These are phyloP conservation scores for Eruca vesicaria DNA, from an alignment of 441 rosid species.

Conservation along the genomic window DNA sequence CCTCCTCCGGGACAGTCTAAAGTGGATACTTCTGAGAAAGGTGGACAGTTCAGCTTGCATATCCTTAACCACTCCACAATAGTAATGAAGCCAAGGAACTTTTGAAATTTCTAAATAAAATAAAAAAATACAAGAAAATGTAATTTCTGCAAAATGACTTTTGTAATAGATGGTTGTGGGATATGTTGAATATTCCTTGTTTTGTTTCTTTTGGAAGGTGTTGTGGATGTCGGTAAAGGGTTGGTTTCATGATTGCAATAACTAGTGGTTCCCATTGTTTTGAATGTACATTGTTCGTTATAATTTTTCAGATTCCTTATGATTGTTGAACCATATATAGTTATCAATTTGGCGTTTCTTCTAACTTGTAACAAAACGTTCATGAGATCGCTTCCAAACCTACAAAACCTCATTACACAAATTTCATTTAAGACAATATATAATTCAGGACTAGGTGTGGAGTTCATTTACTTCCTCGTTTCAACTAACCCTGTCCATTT, in stretches of 20 bases:
- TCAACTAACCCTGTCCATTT: background rate
- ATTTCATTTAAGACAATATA: background rate
- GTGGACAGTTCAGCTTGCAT: background rate
- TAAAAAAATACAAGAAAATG: background rate
- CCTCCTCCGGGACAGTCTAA: conserved; percentile 89
- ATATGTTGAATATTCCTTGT: background rate
- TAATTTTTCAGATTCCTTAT: background rate
- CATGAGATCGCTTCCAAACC: background rate
- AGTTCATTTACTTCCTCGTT: background rate
- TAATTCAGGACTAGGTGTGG: background rate
- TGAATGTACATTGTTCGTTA: background rate
- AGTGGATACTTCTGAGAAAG: conserved; percentile 54
- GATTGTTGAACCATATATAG: background rate
- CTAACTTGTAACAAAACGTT: background rate
- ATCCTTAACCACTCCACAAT: background rate
- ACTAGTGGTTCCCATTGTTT: background rate
- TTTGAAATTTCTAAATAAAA: background rate
- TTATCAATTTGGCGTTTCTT: background rate
- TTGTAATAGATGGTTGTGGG: background rate
- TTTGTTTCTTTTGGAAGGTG: background rate
- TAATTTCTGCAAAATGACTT: background rate
- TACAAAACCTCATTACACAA: background rate
- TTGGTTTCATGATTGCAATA: background rate
- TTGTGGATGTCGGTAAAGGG: background rate
- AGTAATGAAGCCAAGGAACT: background rate